Conservation (phyloP, 768 basidiomycete genomes). For the Russula sp. region DNA sequence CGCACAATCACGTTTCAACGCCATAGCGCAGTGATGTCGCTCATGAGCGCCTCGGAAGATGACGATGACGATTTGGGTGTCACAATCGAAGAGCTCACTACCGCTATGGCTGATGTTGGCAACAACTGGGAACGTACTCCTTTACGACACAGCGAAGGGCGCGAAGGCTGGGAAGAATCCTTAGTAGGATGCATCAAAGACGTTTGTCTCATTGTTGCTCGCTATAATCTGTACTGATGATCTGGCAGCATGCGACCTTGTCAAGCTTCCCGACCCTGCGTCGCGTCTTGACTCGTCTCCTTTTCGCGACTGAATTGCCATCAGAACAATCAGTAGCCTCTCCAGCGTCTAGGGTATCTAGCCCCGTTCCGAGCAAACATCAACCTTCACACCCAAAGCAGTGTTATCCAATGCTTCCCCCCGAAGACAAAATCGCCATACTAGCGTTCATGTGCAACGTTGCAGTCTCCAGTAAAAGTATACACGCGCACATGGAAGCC, state of each 20-base stretch:
- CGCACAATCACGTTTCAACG: constrained; percentile 74
- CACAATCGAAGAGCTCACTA: constrained; percentile 52
- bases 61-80: constrained; percentile 47
- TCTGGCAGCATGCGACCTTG: constrained; percentile 59
- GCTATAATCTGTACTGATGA: not conserved
- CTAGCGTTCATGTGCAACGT: constrained; percentile 85
- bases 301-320: constrained; percentile 58
- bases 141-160: constrained; percentile 60
- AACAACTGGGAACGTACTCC: constrained; percentile 82
- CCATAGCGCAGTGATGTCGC: constrained; percentile 66
- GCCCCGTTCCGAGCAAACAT: constrained; percentile 36
- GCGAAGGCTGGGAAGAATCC: constrained; percentile 89
- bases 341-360: constrained; percentile 39
- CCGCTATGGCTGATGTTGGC: constrained; percentile 71
- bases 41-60: constrained; percentile 38
- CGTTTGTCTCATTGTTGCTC: constrained; percentile 44
- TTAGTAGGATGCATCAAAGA: constrained; percentile 84
- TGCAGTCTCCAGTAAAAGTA: constrained; percentile 82
- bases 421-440: constrained; percentile 77
- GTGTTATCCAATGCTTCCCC: constrained; percentile 65
- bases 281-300: constrained; percentile 59
- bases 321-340: constrained; percentile 38
- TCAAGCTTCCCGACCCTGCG: constrained; percentile 67
- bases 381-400: constrained; percentile 49
- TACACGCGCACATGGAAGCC: constrained; percentile 84